Evolutionary conservation across 202 grass and related monocot genomes (phyloP), one percentile per base, ranked within the genome.

Genomic region (Alloteropsis angusta): DNA sequence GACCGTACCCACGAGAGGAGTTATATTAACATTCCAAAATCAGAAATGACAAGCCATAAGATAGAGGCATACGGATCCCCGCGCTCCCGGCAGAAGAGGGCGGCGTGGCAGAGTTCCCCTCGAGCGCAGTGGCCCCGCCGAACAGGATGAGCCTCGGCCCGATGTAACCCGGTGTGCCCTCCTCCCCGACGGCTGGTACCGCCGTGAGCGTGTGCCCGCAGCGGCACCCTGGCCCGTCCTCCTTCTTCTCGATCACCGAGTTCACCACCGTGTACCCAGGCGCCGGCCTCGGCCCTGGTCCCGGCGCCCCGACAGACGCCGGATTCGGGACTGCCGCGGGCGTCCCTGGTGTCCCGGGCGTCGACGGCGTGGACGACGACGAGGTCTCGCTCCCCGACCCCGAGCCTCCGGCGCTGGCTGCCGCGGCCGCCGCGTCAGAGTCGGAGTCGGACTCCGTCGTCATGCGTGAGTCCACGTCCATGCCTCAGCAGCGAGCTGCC

Each of bases 171-270:
- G 82, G 84, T 41, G 90, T 37, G 28, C 96, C 92, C 60, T 99
- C 96, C 80, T 99, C 92, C 62, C 96, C 92, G 1, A 96, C 90
- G 1, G 96, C 90, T 9, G 92, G 89, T 50, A 99, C 90, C 2
- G 92, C 82, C 22, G 92, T 96, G 50, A 99, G 90, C 48, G 96
- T 99, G 74, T 99, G 92, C 15, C 96, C 96, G 43, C 96, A 99
- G 17, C 96, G 84, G 85, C 90, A 96, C 22, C 92, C 92, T 0
- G 96, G 86, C 13, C 92, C 92, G 54, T 96, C 96, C 77, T 99
- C 96, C 83, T 96, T 88, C 92, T 92, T 93, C 37, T 99, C 96
- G 75, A 93, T 91, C 66, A 91, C 65, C 37, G 90, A 92, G 87
- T 80, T 91, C 69, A 96, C 96, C 34, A 75, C 84, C 14, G 88